These are phyloP conservation scores for Erucastrum elatum DNA, from an alignment of 345 rosid genomes.

Conservation along the genomic window DNA sequence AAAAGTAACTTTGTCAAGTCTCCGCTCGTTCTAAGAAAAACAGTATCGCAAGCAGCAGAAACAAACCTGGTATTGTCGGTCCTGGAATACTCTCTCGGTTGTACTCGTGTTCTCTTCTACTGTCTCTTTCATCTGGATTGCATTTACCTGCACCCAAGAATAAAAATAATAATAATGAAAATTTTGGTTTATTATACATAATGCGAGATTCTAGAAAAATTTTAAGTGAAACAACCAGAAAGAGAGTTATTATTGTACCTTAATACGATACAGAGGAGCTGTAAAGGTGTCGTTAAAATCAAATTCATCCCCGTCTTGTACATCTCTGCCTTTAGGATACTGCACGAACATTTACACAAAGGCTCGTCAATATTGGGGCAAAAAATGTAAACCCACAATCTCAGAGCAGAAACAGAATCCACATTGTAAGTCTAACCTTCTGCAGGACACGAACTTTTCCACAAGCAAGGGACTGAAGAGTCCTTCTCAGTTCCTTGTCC, in stretches of 20 bases:
- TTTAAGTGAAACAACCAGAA: neutral
- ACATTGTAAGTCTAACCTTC: constrained; percentile 53
- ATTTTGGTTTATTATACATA: neutral
- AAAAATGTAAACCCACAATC: neutral
- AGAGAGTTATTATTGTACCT: constrained; percentile 45
- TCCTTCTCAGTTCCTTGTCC: constrained; percentile 91
- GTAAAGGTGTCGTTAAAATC: constrained; percentile 75
- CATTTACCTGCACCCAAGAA: constrained; percentile 73
- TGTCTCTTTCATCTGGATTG: constrained; percentile 99
- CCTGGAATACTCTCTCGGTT: constrained; percentile 97
- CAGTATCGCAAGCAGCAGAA: neutral
- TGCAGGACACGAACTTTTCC: constrained; percentile 95
- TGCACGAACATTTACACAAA: constrained; percentile 33
- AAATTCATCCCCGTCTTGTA: constrained; percentile 86
- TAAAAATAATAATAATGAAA: neutral
- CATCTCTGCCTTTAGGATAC: constrained; percentile 94
- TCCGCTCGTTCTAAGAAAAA: neutral
- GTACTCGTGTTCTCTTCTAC: constrained; percentile 98
- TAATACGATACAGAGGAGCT: constrained; percentile 84
- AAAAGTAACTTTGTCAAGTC: neutral
- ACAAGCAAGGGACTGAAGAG: constrained; percentile 98
- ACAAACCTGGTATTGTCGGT: constrained; percentile 95
- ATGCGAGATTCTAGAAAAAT: neutral
- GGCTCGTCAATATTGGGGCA: neutral
- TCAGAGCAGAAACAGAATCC: neutral